A percentile compares a stretch with the other conserved stretches of the same genome.
Conservation (phyloP, 2,329 filamentous ascomycete species). For the Sarocladium oryzae region DNA sequence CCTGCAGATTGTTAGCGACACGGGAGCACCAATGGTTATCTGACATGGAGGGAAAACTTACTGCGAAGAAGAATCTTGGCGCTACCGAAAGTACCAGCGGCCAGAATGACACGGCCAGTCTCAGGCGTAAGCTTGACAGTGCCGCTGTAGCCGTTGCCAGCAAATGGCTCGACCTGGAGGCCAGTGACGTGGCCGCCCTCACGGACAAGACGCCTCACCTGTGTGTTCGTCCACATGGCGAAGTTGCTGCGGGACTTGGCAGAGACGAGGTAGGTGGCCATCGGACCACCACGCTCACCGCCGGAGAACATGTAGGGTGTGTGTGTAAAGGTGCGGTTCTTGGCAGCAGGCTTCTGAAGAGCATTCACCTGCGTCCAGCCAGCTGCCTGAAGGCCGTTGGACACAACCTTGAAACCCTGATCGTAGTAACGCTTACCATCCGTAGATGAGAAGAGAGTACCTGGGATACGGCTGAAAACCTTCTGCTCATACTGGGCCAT, state of each 20-base stretch:
- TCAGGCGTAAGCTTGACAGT: constrained; percentile 52
- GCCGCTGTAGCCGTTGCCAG: constrained; percentile 47
- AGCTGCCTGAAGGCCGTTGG: constrained; percentile 48
- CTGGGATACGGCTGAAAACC: constrained; percentile 64
- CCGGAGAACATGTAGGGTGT: constrained; percentile 61
- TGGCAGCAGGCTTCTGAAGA: constrained; percentile 52
- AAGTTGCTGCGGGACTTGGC: constrained; percentile 58
- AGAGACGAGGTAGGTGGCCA: constrained; percentile 63
- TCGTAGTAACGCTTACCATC: constrained; percentile 64
- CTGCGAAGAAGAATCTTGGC: constrained; percentile 62
- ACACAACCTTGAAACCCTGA: constrained; percentile 57
- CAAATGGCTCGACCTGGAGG: constrained; percentile 56
- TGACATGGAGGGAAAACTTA: constrained; percentile 17
- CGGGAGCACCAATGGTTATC: no score
- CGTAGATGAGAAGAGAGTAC: constrained; percentile 57
- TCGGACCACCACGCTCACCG: constrained; percentile 61
- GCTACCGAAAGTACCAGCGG: constrained; percentile 64
- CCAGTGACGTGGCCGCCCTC: constrained; percentile 56
- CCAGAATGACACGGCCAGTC: constrained; percentile 60
- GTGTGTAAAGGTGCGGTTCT: constrained; percentile 59
- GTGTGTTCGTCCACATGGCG: constrained; percentile 58
- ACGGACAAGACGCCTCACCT: constrained; percentile 61
- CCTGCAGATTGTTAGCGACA: constrained; percentile 16
- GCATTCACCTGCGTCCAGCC: constrained; percentile 60
- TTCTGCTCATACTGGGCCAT: constrained; percentile 52